Conservation (phyloP, 139 green algal genomes). For the Gonium pectorale region DNA sequence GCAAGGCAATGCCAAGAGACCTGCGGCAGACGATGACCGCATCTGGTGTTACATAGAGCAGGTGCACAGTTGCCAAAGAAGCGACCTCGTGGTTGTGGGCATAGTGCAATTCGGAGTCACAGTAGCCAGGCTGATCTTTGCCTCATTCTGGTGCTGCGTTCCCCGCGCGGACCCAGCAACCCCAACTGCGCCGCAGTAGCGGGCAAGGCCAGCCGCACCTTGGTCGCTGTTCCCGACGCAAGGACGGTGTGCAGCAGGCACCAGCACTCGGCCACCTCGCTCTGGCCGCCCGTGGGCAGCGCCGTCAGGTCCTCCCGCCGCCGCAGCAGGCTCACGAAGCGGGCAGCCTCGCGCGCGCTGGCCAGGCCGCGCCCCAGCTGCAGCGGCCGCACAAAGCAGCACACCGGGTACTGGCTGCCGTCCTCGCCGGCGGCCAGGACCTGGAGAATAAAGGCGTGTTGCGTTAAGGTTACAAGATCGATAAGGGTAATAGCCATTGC, state of each 20-base stretch:
- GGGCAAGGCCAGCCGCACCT: slow-evolving; percentile 38
- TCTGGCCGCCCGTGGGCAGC: slow-evolving; percentile 4
- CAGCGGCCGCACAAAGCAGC: slow-evolving; percentile 59
- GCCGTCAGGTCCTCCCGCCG: slow-evolving; percentile 41
- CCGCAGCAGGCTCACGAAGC: slow-evolving; percentile 56
- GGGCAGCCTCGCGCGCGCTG: slow-evolving; percentile 51
- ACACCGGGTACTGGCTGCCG: slow-evolving; percentile 53
- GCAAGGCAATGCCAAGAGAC: no score
- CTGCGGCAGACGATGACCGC: no score
- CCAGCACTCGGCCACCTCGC: slow-evolving; percentile 38
- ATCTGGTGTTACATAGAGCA: no score
- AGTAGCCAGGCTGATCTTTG: no score
- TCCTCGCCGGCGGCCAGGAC: slow-evolving; percentile 62
- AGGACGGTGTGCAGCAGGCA: slow-evolving; percentile 55
- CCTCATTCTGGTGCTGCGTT: no score
- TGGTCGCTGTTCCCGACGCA: slow-evolving; percentile 38
- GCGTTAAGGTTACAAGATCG: no score
- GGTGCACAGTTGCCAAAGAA: no score
- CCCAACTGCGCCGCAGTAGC: background rate
- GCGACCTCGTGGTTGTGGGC: no score
- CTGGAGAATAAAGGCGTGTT: no score
- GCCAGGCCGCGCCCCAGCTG: slow-evolving; percentile 52
- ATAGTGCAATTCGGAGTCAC: no score
- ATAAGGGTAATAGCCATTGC: no score
- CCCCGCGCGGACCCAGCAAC: no score